phyloP scores from a whole-genome alignment of 495 filamentous ascomycete genomes.

The Lasiosphaeris hirsuta region DNA sequence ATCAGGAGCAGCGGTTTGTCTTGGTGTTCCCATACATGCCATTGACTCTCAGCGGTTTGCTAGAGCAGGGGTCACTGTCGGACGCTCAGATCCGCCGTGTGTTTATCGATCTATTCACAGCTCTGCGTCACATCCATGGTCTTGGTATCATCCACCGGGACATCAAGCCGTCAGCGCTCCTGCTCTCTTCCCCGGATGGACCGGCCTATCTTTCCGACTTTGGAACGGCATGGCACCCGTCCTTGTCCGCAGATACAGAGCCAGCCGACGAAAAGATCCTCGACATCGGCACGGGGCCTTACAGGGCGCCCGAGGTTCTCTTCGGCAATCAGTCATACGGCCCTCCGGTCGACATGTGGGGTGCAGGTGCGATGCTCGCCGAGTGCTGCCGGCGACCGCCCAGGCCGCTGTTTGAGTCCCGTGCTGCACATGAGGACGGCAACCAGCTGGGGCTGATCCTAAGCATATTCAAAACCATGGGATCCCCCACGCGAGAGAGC shows the following conservation, averaged over 20 bases:
- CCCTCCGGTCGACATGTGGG: constrained; percentile 79
- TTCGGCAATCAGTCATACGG: constrained; percentile 79
- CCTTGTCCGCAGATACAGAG: constrained; percentile 56
- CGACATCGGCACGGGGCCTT: constrained; percentile 89
- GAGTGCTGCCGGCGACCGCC: constrained; percentile 55
- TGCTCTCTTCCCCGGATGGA: constrained; percentile 64
- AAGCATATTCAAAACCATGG: constrained; percentile 85
- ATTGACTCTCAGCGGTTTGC: constrained; percentile 62
- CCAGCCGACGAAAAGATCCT: constrained; percentile 69
- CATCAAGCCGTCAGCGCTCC: constrained; percentile 86
- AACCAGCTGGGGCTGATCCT: constrained; percentile 88
- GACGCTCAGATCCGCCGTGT: constrained; percentile 39
- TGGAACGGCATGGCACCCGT: constrained; percentile 79
- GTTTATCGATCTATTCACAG: constrained; percentile 67
- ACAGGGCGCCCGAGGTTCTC: constrained; percentile 84
- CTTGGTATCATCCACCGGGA: constrained; percentile 85
- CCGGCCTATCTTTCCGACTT: constrained; percentile 84
- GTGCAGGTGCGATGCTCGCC: constrained; percentile 77
- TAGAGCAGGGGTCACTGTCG: constrained; percentile 46
- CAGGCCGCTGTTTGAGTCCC: constrained; percentile 68
- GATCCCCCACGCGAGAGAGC: constrained; percentile 68
- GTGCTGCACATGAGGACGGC: constrained; percentile 69
- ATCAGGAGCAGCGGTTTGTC: constrained; percentile 67
- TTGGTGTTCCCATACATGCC: constrained; percentile 83
- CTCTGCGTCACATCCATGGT: constrained; percentile 66